Evolutionary conservation across 2,329 filamentous ascomycete species (phyloP).

Genomic region (Trichophaea hybrida): DNA sequence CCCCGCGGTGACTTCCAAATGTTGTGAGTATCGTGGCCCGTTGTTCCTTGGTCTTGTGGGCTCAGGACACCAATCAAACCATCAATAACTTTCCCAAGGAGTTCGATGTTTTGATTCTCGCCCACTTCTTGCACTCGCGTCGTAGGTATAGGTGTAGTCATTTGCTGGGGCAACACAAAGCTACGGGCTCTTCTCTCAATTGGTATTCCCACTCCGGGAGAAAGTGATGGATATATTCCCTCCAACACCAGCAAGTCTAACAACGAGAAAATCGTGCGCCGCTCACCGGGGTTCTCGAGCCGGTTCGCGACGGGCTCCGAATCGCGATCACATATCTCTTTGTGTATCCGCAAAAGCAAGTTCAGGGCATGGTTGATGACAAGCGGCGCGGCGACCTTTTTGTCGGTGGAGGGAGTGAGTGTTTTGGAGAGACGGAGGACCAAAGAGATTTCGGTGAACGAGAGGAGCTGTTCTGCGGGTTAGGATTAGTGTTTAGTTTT

Average conservation of each 20-base stretch:
- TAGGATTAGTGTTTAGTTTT: neutral
- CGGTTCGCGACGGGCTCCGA: neutral
- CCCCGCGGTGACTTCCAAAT: neutral
- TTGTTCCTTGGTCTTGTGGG: conserved; percentile 1
- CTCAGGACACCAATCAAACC: conserved; percentile 5
- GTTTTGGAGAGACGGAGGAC: conserved; percentile 16
- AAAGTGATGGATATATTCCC: conserved; percentile 26
- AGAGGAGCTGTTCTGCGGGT: conserved; percentile 11
- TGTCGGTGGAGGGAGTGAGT: conserved; percentile 6
- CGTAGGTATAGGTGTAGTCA: neutral
- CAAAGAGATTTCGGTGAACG: conserved; percentile 11
- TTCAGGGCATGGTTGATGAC: conserved; percentile 11
- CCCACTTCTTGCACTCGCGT: conserved; percentile 6
- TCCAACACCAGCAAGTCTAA: conserved; percentile 26
- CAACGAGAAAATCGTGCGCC: conserved; percentile 22
- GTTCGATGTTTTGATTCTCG: conserved; percentile 7
- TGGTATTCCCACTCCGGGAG: conserved; percentile 21
- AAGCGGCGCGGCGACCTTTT: neutral
- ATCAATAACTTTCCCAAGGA: conserved; percentile 7
- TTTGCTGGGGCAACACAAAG: conserved; percentile 2
- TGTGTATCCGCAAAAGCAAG: conserved; percentile 6
- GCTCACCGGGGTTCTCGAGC: conserved; percentile 17
- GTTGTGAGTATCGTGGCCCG: neutral
- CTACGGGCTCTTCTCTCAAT: conserved; percentile 19
- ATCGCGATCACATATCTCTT: neutral